These are phyloP conservation scores for Trapa incisa DNA, from an alignment of 345 rosid species.

Conservation along the genomic window DNA sequence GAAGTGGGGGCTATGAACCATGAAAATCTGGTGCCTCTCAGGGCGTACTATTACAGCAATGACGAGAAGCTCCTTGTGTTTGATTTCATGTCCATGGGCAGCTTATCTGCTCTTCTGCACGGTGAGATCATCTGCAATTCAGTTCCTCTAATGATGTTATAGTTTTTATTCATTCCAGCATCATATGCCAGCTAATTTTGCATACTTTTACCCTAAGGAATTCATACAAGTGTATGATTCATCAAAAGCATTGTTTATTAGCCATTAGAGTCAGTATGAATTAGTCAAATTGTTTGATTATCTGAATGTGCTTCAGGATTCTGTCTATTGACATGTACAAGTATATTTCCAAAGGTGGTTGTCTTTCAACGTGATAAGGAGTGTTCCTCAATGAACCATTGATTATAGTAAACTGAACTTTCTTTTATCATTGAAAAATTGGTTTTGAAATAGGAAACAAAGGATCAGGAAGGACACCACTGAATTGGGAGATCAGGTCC, in stretches of 20 bases:
- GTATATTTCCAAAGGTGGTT: too few relatives aligned
- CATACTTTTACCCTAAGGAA: neutral
- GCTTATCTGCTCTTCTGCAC: constrained; percentile 89
- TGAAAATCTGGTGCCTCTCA: constrained; percentile 67
- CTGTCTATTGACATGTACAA: neutral
- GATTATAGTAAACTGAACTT: neutral
- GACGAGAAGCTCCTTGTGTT: constrained; percentile 95
- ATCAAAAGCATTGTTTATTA: neutral
- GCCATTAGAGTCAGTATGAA: neutral
- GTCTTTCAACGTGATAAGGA: neutral
- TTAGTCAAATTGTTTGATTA: neutral
- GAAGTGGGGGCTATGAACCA: constrained; percentile 84
- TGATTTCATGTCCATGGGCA: constrained; percentile 98
- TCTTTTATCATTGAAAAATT: neutral
- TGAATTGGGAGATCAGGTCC: constrained; percentile 76
- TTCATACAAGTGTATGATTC: neutral
- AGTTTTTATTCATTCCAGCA: neutral
- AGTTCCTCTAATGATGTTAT: neutral
- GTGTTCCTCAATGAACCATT: neutral
- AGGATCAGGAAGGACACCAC: constrained; percentile 74
- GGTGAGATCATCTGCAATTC: constrained; percentile 29
- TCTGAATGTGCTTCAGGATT: neutral
- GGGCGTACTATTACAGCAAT: constrained; percentile 79
- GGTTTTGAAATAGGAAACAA: constrained; percentile 52
- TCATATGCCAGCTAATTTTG: neutral